A percentile compares a stretch with the other conserved stretches of the same genome.
These are phyloP conservation scores for Phycomyces nitens DNA, from an alignment of 192 early-diverging fungal species.

Conservation along the genomic window DNA sequence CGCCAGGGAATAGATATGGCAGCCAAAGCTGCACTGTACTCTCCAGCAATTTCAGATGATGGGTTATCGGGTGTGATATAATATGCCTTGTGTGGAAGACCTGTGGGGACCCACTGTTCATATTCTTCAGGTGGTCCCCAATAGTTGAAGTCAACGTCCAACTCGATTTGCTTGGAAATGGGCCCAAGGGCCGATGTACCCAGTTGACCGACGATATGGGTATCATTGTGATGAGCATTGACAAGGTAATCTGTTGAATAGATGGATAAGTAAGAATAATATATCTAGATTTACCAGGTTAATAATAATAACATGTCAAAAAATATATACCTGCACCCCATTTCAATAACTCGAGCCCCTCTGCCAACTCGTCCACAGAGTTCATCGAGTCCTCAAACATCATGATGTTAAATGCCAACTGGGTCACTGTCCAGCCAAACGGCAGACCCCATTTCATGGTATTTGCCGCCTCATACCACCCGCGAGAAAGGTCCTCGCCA, in stretches of 20 bases:
- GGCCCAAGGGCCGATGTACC: conserved; percentile 32
- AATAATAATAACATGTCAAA: too few relatives aligned
- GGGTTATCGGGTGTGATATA: conserved; percentile 33
- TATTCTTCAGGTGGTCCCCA: conserved; percentile 53
- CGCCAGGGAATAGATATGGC: conserved; percentile 50
- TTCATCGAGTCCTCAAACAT: conserved; percentile 44
- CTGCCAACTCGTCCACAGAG: conserved; percentile 34
- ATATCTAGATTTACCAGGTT: too few relatives aligned
- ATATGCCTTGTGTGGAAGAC: conserved; percentile 29
- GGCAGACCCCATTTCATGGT: conserved; percentile 60
- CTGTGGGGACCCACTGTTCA: conserved; percentile 39
- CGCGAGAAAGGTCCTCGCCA: conserved; percentile 51
- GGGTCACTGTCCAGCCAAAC: conserved; percentile 40
- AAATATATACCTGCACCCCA: conserved; percentile 38
- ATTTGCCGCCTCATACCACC: conserved; percentile 58
- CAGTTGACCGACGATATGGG: conserved; percentile 45
- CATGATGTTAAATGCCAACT: conserved; percentile 48
- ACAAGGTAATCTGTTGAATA: conserved; percentile 49
- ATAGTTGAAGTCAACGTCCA: conserved; percentile 52
- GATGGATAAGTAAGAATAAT: neutral
- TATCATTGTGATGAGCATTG: conserved; percentile 52
- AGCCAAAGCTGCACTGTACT: conserved; percentile 55
- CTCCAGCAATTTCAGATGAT: conserved; percentile 36
- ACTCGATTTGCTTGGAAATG: conserved; percentile 25
- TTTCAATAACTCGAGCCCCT: conserved; percentile 34